These are phyloP conservation scores for Achaetomiella virescens DNA, from an alignment of 495 filamentous ascomycete genomes.

Conservation along the genomic window DNA sequence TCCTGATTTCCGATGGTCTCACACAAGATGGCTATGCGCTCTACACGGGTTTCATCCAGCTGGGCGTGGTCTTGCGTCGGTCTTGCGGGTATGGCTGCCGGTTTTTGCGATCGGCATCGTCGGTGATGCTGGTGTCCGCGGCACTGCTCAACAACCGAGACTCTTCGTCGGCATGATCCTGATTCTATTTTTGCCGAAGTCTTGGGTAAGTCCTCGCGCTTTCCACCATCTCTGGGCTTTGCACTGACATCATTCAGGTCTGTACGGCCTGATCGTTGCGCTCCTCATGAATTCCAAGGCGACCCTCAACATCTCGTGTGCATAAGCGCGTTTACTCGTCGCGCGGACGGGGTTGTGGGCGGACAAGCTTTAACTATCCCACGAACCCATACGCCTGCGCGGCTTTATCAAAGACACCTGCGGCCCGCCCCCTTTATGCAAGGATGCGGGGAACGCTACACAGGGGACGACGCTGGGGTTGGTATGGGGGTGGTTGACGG, in stretches of 20 bases:
- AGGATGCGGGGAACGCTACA: neutral
- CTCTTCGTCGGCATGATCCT: slow-evolving; percentile 99
- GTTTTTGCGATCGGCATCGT: slow-evolving; percentile 99
- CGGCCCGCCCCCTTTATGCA: slow-evolving; percentile 2
- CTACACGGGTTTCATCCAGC: slow-evolving; percentile 93
- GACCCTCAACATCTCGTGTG: slow-evolving; percentile 44
- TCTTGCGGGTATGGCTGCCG: slow-evolving; percentile 93
- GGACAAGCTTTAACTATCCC: slow-evolving; percentile 24
- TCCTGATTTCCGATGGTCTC: slow-evolving; percentile 90
- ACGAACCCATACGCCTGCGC: slow-evolving; percentile 9
- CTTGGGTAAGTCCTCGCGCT: slow-evolving; percentile 59
- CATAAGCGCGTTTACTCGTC: slow-evolving; percentile 3
- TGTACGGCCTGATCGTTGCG: slow-evolving; percentile 96
- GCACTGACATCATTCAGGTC: slow-evolving; percentile 48
- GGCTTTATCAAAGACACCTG: slow-evolving; percentile 5
- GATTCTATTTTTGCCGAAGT: slow-evolving; percentile 99
- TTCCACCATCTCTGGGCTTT: neutral
- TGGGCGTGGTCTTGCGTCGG: slow-evolving; percentile 93
- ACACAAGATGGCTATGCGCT: slow-evolving; percentile 69
- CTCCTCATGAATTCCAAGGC: slow-evolving; percentile 97
- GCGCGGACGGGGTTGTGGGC: slow-evolving; percentile 8
- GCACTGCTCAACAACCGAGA: slow-evolving; percentile 93
- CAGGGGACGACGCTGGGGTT: slow-evolving; percentile 11
- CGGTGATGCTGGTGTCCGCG: slow-evolving; percentile 97
- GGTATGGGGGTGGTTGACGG: slow-evolving; percentile 7